phyloP scores from a whole-genome alignment of 148 eudicot genomes.

The Diospyros lotus region DNA sequence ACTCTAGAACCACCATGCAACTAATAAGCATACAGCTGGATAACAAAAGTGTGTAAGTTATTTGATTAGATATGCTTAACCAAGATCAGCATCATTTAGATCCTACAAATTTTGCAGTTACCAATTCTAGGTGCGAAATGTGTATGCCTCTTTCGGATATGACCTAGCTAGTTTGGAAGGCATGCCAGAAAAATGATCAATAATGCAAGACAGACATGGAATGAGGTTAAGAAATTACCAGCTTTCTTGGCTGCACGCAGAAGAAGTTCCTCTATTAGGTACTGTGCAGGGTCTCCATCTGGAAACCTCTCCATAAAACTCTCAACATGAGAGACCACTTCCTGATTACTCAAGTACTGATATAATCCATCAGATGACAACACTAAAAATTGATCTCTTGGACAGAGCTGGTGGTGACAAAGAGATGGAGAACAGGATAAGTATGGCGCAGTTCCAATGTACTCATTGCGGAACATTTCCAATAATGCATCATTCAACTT shows the following conservation, averaged over 20 bases:
- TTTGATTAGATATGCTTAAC: not conserved
- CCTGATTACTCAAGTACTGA: slow-evolving; percentile 90
- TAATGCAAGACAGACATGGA: not conserved
- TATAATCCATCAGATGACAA: slow-evolving; percentile 96
- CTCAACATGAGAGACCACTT: slow-evolving; percentile 82
- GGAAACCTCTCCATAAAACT: slow-evolving; percentile 85
- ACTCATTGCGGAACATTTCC: slow-evolving; percentile 94
- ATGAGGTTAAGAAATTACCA: slow-evolving; percentile 36
- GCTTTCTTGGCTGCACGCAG: slow-evolving; percentile 97
- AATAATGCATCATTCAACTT: slow-evolving; percentile 74
- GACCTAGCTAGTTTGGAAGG: not conserved
- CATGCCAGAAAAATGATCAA: not conserved
- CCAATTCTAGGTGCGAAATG: not conserved
- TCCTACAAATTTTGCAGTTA: not conserved
- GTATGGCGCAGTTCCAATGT: slow-evolving; percentile 80
- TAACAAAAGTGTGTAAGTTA: not conserved
- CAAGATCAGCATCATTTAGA: not conserved
- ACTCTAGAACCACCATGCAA: not conserved
- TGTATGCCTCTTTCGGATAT: not conserved
- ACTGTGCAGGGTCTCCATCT: slow-evolving; percentile 98
- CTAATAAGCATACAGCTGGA: not conserved
- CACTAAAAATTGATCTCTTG: slow-evolving; percentile 84
- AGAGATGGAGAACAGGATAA: slow-evolving; percentile 83
- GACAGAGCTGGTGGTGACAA: slow-evolving; percentile 69
- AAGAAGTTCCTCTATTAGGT: slow-evolving; percentile 93